Percentiles rank a stretch among this genome's conserved stretches.
These are phyloP conservation scores for Malania oleifera DNA, from an alignment of 164 flowering plant genomes.

Conservation along the genomic window DNA sequence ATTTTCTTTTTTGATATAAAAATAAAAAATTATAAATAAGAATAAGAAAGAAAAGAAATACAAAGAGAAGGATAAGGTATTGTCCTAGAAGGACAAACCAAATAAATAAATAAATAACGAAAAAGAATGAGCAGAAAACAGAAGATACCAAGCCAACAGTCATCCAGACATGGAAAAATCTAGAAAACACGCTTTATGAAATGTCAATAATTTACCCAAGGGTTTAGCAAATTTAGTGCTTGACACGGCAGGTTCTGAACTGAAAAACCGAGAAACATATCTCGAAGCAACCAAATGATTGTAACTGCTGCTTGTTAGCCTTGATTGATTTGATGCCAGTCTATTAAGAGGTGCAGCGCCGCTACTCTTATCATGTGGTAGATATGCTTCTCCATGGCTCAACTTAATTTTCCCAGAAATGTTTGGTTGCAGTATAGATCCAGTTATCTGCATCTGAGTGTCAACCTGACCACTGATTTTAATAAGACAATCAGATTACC, in stretches of 20 bases:
- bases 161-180: no score
- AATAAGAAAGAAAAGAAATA: no score
- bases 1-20: no score
- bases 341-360: conserved; percentile 64
- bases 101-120: no score
- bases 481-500: conserved; percentile 11
- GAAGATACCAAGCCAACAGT: no score
- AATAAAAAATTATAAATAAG: no score
- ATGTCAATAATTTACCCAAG: conserved; percentile 37
- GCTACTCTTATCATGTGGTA: conserved; percentile 93
- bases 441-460: conserved; percentile 80
- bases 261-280: conserved; percentile 73
- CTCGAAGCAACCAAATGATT: conserved; percentile 63
- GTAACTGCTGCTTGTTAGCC: conserved; percentile 40
- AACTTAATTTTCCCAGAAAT: conserved; percentile 89
- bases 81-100: no score
- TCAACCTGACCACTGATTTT: conserved; percentile 89
- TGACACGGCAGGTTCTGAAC: conserved; percentile 57
- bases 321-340: conserved; percentile 49
- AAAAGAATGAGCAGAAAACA: no score
- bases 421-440: conserved; percentile 93
- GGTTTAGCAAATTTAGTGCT: conserved; percentile 45
- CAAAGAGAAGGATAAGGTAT: no score
- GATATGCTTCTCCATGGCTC: conserved; percentile 96
- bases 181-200: no score